These are phyloP conservation scores for Laguncularia racemosa DNA, from an alignment of 345 rosid species.

Conservation along the genomic window DNA sequence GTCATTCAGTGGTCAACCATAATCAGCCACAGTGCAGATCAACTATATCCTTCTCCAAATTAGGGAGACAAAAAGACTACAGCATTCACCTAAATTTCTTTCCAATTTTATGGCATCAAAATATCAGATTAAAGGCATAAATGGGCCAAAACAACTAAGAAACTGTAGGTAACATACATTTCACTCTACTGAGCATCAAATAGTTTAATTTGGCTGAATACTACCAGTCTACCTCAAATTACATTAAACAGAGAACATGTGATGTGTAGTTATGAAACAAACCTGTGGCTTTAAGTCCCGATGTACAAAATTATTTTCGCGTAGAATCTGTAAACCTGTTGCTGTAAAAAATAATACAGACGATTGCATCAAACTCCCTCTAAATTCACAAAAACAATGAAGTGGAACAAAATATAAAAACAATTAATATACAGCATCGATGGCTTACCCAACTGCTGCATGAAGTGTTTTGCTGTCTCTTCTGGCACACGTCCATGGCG, in stretches of 20 bases:
- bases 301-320: conserved; percentile 87
- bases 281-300: conserved; percentile 99
- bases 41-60: too few species aligned
- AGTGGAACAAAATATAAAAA: neutral
- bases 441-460: conserved; percentile 78
- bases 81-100: too few species aligned
- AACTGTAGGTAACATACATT: too few species aligned
- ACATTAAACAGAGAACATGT: conserved; percentile 3
- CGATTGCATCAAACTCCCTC: conserved; percentile 6
- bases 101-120: too few species aligned
- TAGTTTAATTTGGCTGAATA: too few species aligned
- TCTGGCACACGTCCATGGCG: conserved; percentile 71
- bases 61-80: too few species aligned
- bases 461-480: conserved; percentile 76
- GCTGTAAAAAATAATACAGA: conserved; percentile 36
- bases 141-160: too few species aligned
- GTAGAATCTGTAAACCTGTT: conserved; percentile 77
- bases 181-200: too few species aligned
- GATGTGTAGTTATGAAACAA: neutral
- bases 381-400: conserved; percentile 11
- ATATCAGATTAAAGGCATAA: too few species aligned
- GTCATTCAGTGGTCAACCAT: too few species aligned
- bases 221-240: too few species aligned
- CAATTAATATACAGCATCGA: neutral
- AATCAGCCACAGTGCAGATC: too few species aligned